Base-by-base conservation (phyloP, 305 asterid species). In the Solanum hybrid region DNA sequence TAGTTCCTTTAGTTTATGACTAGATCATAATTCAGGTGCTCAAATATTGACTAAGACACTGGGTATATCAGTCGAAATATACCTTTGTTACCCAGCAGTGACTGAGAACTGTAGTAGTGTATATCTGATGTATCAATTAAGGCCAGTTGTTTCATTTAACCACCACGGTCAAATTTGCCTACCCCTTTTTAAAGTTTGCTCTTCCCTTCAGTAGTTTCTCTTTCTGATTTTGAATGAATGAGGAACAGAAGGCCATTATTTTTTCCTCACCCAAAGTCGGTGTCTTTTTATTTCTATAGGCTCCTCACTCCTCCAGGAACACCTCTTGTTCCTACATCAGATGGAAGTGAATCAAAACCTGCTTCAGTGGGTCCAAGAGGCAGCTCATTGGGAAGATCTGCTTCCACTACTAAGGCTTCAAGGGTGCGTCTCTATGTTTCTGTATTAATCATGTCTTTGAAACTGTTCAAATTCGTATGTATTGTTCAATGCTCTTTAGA, bases 271-370 rank as follows among this genome's bases (percentile, higher is more conserved):
- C 15, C 11, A 12, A 9, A 27, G 79, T 57, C 26, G 51, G 26
- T 75, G 34, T 79, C 68, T 73, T 90, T 86, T 34, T 78, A 29
- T 79, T 36, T 73, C 79, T 27, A 88, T 90, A 97, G 99, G 99
- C 99, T 97, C 95, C 98, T 97, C 90, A 97, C 99, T 88, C 99
- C 99, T 92, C 99, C 99, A 77, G 99, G 97, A 90, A 97, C 99
- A 92, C 99, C 99, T 76, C 91, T 97, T 92, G 96, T 95, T 89
- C 94, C 99, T 91, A 90, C 98, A 88, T 89, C 94, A 61, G 96
- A 96, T 92, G 96, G 94, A 90, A 93, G 90, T 92, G 98, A 95
- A 91, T 91, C 97, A 91, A 96, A 91, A 89, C 86, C 93, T 22
- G 92, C 92, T 89, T 91, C 91, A 65, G 90, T 89, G 89, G 94